Evolutionary conservation across 2,329 filamentous ascomycete genomes (phyloP), one percentile per base, ranked within the genome.

Genomic region (Raffaelea ambrosiae): DNA sequence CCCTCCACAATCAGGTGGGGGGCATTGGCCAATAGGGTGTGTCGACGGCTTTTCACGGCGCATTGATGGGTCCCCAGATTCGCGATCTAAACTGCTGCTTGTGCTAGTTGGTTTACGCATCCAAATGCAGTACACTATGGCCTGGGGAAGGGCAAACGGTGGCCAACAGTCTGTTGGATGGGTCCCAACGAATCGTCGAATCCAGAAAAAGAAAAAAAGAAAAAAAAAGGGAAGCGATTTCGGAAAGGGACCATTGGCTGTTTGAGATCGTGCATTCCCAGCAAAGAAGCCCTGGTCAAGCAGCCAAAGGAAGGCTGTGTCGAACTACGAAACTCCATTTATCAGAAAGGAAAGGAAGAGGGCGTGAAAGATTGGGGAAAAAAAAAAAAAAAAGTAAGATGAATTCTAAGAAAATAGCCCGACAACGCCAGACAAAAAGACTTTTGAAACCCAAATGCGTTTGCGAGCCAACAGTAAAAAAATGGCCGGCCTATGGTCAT

Each of bases 291-390:
- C 26, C 7, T 29, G 13, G 26, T 7, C 7, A 29, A 29, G 26
- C 26, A 29, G 26, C 26, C 26, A 29, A 29, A 29, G 13, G 13
- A 29, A 29, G 13, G 26, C 26, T 29, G 26, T n/a, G n/a, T n/a
- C n/a, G n/a, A n/a, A n/a, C n/a, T n/a, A n/a, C 16, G 31, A 33
- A 33, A 33, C 16, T 33, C 9, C 9, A 33, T 33, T 14, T 38
- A 38, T 38, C 18, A 8, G 7, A n/a, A 5, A 8, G 35, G 35
- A 38, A 38, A n/a, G 5, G 7, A 7, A 7, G 39, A 51, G 49
- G 47, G 50, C 50, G 47, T 45, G 29, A 19, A n/a, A 47, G 36
- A 13, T 29, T 29, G 22, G 3, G 2, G 16, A 42, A 21, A 46
- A 44, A 22, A 23, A 46, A 40, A 40, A 40, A 40, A 16, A 22